Base-by-base conservation (phyloP, 148 eudicot species). In the Camellia lanceoleosa region DNA sequence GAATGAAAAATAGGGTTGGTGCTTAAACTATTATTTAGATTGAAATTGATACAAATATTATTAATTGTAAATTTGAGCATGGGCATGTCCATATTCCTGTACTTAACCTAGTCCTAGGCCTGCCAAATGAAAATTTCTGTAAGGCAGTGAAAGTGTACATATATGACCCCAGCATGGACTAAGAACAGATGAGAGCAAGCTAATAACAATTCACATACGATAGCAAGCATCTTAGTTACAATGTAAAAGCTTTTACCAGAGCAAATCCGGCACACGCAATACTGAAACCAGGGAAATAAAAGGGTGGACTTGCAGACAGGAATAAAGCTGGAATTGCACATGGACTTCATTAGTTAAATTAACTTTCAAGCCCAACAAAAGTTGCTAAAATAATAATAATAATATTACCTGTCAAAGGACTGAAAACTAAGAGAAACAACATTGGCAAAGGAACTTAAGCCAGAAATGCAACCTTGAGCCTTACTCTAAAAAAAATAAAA, bases 381-480 rank as follows among this genome's bases (percentile, higher is more conserved):
- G 55, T 19, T 47, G 7, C 18, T 42, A 5, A 13, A 56, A 60
- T 16, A n/a, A 18, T 7, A 51, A 19, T 68, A 78, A 42, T 46
- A 54, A 18, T 0, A n/a, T 56, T 68, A 91, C 94, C 92, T 80
- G 90, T 89, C 51, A 91, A 72, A 72, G 94, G 94, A 81, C 90
- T 87, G 78, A 87, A 91, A 79, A 65, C 85, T 83, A 86, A 82
- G 47, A 71, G 92, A 86, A 72, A 91, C 67, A 42, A 85, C 81
- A 67, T 80, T 72, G 78, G 94, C 94, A 10, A 87, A 85, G 19
- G 94, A 89, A 70, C 77, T 69, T 85, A 91, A 71, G 81, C 94
- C 94, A 61, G 94, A 86, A 58, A 91, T 83, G 86, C 92, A 89
- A 18, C 94, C 94, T 78, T 91, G 94, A 79, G 87, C 92, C 82